Percentiles rank a stretch among this genome's conserved stretches.
phyloP scores from a whole-genome alignment of 352 stramenopile genomes.

The Pelagophyceae sp. region DNA sequence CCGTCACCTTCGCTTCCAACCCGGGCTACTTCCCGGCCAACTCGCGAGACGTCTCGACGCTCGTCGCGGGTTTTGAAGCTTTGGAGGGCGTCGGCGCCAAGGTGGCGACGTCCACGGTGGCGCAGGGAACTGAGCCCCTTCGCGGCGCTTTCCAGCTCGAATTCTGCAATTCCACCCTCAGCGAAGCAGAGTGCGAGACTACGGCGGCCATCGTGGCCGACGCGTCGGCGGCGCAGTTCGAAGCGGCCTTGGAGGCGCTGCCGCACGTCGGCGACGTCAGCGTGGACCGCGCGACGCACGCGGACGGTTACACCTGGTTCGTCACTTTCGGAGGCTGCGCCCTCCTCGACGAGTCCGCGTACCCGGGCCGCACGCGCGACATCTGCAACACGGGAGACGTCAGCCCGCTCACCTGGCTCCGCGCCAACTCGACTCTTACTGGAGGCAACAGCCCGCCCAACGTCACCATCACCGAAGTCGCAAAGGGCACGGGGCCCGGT shows the following conservation, averaged over 20 bases:
- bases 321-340: conserved; percentile 74
- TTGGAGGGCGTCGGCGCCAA: background rate
- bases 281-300: conserved; percentile 53
- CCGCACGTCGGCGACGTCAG: conserved; percentile 76
- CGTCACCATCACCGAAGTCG: conserved; percentile 48
- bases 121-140: conserved; percentile 28
- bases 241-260: conserved; percentile 72
- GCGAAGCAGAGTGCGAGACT: conserved; percentile 42
- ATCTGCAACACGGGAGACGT: conserved; percentile 83
- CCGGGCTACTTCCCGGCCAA: conserved; percentile 75
- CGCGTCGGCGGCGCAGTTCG: conserved; percentile 76
- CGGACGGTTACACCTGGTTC: conserved; percentile 70
- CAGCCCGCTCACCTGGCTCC: conserved; percentile 44
- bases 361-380: conserved; percentile 32
- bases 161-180: conserved; percentile 31
- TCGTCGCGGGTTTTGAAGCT: conserved; percentile 26
- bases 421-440: conserved; percentile 34
- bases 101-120: background rate
- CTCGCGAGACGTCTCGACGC: conserved; percentile 34
- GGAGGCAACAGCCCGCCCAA: conserved; percentile 46
- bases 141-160: conserved; percentile 43
- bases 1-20: conserved; percentile 80
- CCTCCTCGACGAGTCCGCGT: conserved; percentile 31
- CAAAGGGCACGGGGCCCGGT: conserved; percentile 48
- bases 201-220: conserved; percentile 76